Base-by-base conservation (phyloP, 441 rosid species). In the Arabidopsis hybrid region DNA sequence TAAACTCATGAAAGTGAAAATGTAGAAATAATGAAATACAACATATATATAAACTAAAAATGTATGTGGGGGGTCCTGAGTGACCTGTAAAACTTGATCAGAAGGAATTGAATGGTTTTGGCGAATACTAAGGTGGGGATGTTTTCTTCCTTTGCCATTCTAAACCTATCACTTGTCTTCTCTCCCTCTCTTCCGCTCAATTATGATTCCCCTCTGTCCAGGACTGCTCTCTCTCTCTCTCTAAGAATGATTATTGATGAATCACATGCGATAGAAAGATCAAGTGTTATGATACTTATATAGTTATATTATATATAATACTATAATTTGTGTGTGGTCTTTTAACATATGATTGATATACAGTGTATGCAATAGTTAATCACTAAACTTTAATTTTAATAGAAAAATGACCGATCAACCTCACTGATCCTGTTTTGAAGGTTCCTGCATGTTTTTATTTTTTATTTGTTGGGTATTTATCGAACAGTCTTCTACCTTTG, bases 101-200 rank as follows among this genome's bases (percentile, higher is more conserved):
- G 35, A 38, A 62, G 53, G 42, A 61, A 69, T 53, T 75, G 60
- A 68, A 55, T 69, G 63, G 36, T 47, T 76, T 75, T 76, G 75
- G 75, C 79, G 11, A 68, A 76, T 69, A 62, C 71, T 69, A 62
- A 62, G 79, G 79, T 69, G 79, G 79, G 79, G 74, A 36, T 69
- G 43, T 56, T 55, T 62, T 56, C 70, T 75, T 69, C 36, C 70
- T 75, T 75, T 75, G 57, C 79, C 74, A 16, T 55, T 62, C 79
- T 75, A 53, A 66, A 75, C 74, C 73, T 68, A 60, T 68, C 69
- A 60, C 63, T 17, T 66, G 21, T 36, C 39, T 46, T 73, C 70
- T 53, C 71, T 73, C 4, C 4, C 4, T 34, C 11, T n/a, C 40
- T 56, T 31, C 38, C 5, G 17, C 39, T 32, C 40, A 56, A n/a